phyloP scores from a whole-genome alignment of 768 basidiomycete genomes.

The Clathrus columnatus region DNA sequence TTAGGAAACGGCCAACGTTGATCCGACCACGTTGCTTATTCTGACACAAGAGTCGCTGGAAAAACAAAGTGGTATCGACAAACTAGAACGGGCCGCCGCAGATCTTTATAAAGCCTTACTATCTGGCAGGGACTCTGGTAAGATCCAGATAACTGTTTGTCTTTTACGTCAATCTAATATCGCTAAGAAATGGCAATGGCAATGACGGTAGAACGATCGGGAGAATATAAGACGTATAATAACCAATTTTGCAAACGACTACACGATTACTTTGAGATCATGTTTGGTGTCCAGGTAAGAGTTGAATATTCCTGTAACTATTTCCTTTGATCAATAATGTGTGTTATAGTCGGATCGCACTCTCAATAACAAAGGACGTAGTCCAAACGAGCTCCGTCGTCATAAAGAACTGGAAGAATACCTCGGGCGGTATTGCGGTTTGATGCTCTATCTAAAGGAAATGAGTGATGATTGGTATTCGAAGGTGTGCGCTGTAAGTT shows the following conservation, averaged over 20 bases:
- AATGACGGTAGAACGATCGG: slow-evolving; percentile 88
- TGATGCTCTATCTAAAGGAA: slow-evolving; percentile 90
- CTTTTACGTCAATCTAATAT: background rate
- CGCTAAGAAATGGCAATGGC: slow-evolving; percentile 98
- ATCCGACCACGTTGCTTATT: slow-evolving; percentile 58
- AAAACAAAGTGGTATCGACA: slow-evolving; percentile 62
- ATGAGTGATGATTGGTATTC: slow-evolving; percentile 89
- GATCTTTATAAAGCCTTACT: slow-evolving; percentile 93
- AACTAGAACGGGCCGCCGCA: slow-evolving; percentile 72
- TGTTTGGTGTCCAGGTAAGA: slow-evolving; percentile 82
- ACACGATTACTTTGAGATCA: slow-evolving; percentile 81
- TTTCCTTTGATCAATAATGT: slow-evolving; percentile 1
- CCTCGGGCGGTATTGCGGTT: slow-evolving; percentile 78
- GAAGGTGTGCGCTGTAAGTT: slow-evolving; percentile 78
- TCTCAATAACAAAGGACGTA: slow-evolving; percentile 31
- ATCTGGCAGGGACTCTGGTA: slow-evolving; percentile 83
- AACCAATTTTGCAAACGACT: slow-evolving; percentile 89
- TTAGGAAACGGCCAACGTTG: slow-evolving; percentile 98
- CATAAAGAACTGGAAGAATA: slow-evolving; percentile 75
- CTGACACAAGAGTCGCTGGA: slow-evolving; percentile 89
- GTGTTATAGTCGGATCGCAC: slow-evolving; percentile 27
- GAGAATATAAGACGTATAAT: slow-evolving; percentile 87
- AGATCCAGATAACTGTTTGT: slow-evolving; percentile 9
- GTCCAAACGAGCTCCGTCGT: slow-evolving; percentile 31
- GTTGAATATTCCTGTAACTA: background rate